Evolutionary conservation across 2,329 filamentous ascomycete genomes (phyloP).

Genomic region (Colletotrichum limetticola): DNA sequence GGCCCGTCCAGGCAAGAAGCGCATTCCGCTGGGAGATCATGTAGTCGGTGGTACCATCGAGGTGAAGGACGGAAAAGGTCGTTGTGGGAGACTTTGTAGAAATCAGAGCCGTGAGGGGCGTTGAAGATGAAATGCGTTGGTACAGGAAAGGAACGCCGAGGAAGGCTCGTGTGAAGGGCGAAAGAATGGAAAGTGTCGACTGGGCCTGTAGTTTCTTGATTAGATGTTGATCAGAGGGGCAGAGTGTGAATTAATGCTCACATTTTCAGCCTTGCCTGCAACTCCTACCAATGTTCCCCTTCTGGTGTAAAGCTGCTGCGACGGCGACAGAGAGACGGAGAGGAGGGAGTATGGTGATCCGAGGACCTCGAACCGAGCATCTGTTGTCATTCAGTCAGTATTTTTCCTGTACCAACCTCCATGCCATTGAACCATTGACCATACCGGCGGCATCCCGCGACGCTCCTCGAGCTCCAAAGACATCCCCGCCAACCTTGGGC

Average conservation of each 20-base stretch:
- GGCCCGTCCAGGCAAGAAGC: constrained; percentile 95
- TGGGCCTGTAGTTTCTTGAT: constrained; percentile 68
- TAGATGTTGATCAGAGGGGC: constrained; percentile 15
- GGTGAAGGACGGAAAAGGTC: constrained; percentile 86
- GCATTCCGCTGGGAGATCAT: constrained; percentile 89
- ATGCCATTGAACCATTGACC: not conserved
- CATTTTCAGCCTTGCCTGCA: constrained; percentile 91
- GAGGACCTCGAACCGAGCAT: constrained; percentile 94
- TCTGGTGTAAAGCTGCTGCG: constrained; percentile 91
- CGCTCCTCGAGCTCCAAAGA: constrained; percentile 62
- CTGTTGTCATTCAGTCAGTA: constrained; percentile 55
- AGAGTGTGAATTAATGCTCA: constrained; percentile 51
- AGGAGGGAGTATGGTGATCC: constrained; percentile 93
- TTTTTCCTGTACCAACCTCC: rapidly evolving
- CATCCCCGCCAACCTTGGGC: constrained; percentile 61
- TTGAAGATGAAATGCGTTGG: constrained; percentile 88
- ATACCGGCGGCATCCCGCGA: constrained; percentile 62
- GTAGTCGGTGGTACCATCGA: constrained; percentile 97
- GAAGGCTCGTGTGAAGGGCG: constrained; percentile 81
- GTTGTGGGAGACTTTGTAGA: constrained; percentile 88
- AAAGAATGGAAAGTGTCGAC: constrained; percentile 88
- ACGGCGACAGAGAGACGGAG: constrained; percentile 91
- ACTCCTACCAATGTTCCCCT: constrained; percentile 91
- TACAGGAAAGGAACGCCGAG: constrained; percentile 95
- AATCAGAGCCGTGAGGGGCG: constrained; percentile 87